Base-by-base conservation (phyloP, 306 rosid genomes). In the Ziziphus jujuba region DNA sequence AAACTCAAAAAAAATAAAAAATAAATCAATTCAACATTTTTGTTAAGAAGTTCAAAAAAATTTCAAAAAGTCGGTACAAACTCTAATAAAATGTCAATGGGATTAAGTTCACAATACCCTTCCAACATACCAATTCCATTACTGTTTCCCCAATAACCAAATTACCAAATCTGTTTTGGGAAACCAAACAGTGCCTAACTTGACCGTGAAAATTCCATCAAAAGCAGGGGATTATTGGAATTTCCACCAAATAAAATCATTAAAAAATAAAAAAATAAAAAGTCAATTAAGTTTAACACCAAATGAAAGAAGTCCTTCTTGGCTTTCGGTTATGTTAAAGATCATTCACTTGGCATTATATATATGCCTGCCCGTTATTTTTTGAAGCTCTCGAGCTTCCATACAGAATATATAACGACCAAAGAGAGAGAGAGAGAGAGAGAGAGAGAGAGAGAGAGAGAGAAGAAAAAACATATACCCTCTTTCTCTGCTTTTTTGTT, bases 31-130 rank as follows among this genome's bases (percentile, higher is more conserved):
- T 66, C 71, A 66, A 66, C 52, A 50, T 23, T 35, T 54, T 23
- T 15, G 71, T 66, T 53, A n/a, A 54, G 51, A 20, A 34, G 16
- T 48, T 66, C 50, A 23, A 40, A 35, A 35, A 21, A 34, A 47
- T 66, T 49, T 53, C 71, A 54, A 51, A 16, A 66, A 54, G 61
- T 66, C 34, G 71, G 71, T 62, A 22, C 35, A 53, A 53, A 40
- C 10, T 40, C 45, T 40, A 9, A 40, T 0, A 40, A 10, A 40
- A 8, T 40, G 45, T 40, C 45, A 40, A 40, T 7, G 10, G 45
- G 45, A 10, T 66, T 17, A 53, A 53, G 61, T 53, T 66, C 55
- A 21, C 59, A 59, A 35, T 38, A 21, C 15, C 40, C 52, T 40
- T 60, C 33, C 21, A n/a, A n/a, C 25, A 17, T 2, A 2, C 21